Evolutionary conservation across 1,139 yeast genomes (phyloP).

Genomic region (Geotrichum phurueaensis): DNA sequence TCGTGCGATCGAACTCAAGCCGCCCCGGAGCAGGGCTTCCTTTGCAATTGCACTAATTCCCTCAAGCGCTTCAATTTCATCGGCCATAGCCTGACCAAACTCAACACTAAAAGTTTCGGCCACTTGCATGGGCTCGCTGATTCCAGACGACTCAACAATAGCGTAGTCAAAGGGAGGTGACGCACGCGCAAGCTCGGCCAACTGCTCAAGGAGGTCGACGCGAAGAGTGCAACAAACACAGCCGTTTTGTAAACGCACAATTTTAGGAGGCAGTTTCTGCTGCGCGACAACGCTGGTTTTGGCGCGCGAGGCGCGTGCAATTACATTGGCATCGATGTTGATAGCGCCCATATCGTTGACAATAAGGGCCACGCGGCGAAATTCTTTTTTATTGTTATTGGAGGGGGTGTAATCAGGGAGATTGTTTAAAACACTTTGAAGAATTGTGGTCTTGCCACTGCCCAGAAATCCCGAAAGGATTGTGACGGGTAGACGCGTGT

Average conservation of each 20-base stretch:
- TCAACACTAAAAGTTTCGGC: conserved; percentile 46
- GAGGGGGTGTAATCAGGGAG: conserved; percentile 25
- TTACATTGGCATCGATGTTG: conserved; percentile 42
- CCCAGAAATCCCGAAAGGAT: conserved; percentile 44
- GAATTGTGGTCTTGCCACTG: conserved; percentile 43
- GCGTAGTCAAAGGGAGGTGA: conserved; percentile 40
- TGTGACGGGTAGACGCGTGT: conserved; percentile 36
- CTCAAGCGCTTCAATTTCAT: conserved; percentile 30
- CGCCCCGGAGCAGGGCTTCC: conserved; percentile 39
- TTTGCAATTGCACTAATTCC: conserved; percentile 23
- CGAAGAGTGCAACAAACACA: conserved; percentile 46
- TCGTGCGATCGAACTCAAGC: conserved; percentile 37
- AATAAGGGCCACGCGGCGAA: conserved; percentile 39
- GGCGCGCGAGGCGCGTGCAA: conserved; percentile 26
- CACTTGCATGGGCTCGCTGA: conserved; percentile 47
- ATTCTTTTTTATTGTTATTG: neutral
- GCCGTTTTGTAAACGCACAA: conserved; percentile 44
- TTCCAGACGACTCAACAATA: conserved; percentile 44
- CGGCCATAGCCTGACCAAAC: conserved; percentile 21
- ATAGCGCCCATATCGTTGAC: conserved; percentile 39
- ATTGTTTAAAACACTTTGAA: conserved; percentile 37
- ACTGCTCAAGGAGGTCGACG: conserved; percentile 43
- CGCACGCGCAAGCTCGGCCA: conserved; percentile 35
- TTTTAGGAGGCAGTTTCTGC: conserved; percentile 36
- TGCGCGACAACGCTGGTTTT: conserved; percentile 37